Conservation (phyloP, 805 yeast genomes). For the Jamesozyma spencerorum region DNA sequence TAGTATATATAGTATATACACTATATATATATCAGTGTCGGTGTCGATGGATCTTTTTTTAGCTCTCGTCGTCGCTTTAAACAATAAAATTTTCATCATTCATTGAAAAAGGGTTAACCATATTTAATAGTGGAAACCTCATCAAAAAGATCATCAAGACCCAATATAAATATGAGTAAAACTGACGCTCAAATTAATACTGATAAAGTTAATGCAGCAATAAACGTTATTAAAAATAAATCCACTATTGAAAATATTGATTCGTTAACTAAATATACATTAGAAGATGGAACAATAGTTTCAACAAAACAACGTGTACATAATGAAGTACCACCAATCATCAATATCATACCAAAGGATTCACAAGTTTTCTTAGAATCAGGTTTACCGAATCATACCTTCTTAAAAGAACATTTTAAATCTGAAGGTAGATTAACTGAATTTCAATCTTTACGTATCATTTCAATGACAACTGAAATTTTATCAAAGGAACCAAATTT, state of each 20-base stretch:
- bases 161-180: too few relatives aligned
- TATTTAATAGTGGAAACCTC: too few relatives aligned
- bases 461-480: conserved; percentile 53
- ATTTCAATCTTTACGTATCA: conserved; percentile 59
- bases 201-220: conserved; percentile 54
- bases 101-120: too few relatives aligned
- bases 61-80: too few relatives aligned
- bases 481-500: conserved; percentile 70
- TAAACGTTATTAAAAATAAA: conserved; percentile 48
- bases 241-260: conserved; percentile 8
- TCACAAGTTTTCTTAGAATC: conserved; percentile 49
- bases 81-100: too few relatives aligned
- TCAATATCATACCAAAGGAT: conserved; percentile 54
- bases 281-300: conserved; percentile 43
- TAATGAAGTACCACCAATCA: conserved; percentile 54
- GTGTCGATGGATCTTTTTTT: too few relatives aligned
- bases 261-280: conserved; percentile 23
- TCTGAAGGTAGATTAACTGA: conserved; percentile 73
- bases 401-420: conserved; percentile 63
- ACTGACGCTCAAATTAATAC: conserved; percentile 37
- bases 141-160: too few relatives aligned
- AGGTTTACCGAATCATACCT: conserved; percentile 65
- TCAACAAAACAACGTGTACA: conserved; percentile 46
- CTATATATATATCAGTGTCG: too few relatives aligned
- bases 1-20: too few relatives aligned